These are phyloP conservation scores for Pleurotus tuber-regium DNA, from an alignment of 768 basidiomycete species.

Conservation along the genomic window DNA sequence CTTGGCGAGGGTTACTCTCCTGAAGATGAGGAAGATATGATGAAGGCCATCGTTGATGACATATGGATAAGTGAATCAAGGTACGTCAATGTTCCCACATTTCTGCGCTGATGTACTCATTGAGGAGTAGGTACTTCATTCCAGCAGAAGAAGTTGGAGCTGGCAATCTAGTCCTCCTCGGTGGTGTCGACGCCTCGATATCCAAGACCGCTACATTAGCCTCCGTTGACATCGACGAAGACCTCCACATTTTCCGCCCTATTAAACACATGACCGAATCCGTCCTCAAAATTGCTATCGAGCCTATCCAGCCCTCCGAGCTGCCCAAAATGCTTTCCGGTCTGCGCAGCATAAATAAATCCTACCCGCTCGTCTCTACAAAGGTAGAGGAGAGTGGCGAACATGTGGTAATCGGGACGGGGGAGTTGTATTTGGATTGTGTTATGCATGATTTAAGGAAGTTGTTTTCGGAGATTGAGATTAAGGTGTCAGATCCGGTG, in stretches of 20 bases:
- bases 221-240: constrained; percentile 69
- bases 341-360: constrained; percentile 95
- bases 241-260: constrained; percentile 93
- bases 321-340: constrained; percentile 99
- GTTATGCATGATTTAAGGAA: constrained; percentile 94
- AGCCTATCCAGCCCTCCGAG: constrained; percentile 96
- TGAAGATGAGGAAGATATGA: constrained; percentile 99
- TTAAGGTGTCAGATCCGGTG: constrained; percentile 99
- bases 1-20: constrained; percentile 96
- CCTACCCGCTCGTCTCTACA: constrained; percentile 90
- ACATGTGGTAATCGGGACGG: constrained; percentile 95
- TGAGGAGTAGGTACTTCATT: constrained; percentile 72
- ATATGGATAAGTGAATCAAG: constrained; percentile 91
- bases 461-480: constrained; percentile 97
- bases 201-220: constrained; percentile 92
- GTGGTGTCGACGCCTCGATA: constrained; percentile 92
- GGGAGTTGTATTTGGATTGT: constrained; percentile 94
- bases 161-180: constrained; percentile 90
- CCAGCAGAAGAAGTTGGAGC: constrained; percentile 86
- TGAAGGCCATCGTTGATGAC: constrained; percentile 77
- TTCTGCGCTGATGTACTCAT: background rate
- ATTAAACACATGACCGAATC: constrained; percentile 97
- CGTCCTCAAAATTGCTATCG: constrained; percentile 96
- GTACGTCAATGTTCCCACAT: constrained; percentile 38
- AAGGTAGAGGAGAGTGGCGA: constrained; percentile 99